Conservation (phyloP, 257 asterid species). For the Fraxinus pennsylvanica region DNA sequence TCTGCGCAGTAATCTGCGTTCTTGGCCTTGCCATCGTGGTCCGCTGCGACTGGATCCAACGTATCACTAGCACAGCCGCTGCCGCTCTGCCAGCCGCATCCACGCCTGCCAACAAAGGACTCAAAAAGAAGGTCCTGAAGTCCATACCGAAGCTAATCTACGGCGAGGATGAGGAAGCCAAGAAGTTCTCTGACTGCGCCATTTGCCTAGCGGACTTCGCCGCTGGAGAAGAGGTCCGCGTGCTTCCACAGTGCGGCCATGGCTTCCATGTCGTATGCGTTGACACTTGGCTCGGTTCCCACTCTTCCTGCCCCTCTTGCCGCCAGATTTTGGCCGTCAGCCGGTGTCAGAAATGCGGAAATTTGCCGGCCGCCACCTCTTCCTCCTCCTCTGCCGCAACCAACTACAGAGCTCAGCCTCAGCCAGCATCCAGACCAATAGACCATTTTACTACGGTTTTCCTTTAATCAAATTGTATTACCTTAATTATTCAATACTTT, state of each 20-base stretch:
- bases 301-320: constrained; percentile 54
- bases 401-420: not conserved
- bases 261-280: constrained; percentile 49
- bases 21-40: constrained; percentile 48
- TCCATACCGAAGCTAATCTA: constrained; percentile 48
- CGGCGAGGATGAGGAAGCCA: constrained; percentile 28
- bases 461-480: not conserved
- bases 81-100: constrained; percentile 2
- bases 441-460: not conserved
- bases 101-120: constrained; percentile 39
- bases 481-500: not conserved
- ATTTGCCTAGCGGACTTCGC: constrained; percentile 47
- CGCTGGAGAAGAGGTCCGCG: constrained; percentile 46
- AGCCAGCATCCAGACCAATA: constrained; percentile 5
- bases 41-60: constrained; percentile 51
- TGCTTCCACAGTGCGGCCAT: constrained; percentile 53
- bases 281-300: constrained; percentile 46
- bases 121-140: constrained; percentile 44
- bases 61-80: constrained; percentile 17
- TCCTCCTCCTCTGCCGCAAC: not conserved
- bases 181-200: constrained; percentile 41
- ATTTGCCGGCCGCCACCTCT: not conserved
- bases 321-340: constrained; percentile 38
- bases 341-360: constrained; percentile 30
- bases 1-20: constrained; percentile 53